Base-by-base conservation (phyloP, 1,284 basidiomycete species). In the Fomitopsis pinicola region DNA sequence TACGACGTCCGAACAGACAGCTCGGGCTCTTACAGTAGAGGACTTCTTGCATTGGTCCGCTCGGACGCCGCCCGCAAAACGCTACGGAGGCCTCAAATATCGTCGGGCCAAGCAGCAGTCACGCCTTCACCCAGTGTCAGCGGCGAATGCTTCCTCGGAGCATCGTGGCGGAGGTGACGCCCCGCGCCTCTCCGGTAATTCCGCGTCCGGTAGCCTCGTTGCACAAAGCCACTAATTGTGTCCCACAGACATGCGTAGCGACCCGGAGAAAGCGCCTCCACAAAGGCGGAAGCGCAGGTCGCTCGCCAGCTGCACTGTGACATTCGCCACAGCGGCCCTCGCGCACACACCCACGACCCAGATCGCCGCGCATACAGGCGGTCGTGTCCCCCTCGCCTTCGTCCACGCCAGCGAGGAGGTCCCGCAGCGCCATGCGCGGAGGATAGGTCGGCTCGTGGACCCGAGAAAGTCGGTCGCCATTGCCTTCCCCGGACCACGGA, bases 31-130 rank as follows among this genome's bases (percentile, higher is more conserved):
- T 17, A 60, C 59, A 26, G 59, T 60, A 8, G 59, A 60, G 1
- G 54, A 56, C 45, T 60, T 60, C 26, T 26, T 60, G 54, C 42
- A 30, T 19, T 60, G 59, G 59, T 60, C 59, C n/a, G 54, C 36
- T 15, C 53, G 44, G 12, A 56, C 59, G n/a, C 52, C 52, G 22
- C 54, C 54, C 3, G 36, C 58, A 19, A 53, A 45, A 42, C 46
- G 36, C 4, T 53, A 53, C 17, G 36, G 33, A 5, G 26, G 48
- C 7, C 33, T 26, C 19, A 50, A 59, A 12, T 19, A 45, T 5
- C 58, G 58, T 45, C 46, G 30, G 9, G 26, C 26, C n/a, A 50
- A 59, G 48, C 48, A 42, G 10, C n/a, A 52, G 26, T 48, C 45
- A n/a, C 48, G 28, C 17, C 28, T 50, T 6, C 28, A 12, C 38